These are phyloP conservation scores for Xylaria sp. DNA, from an alignment of 2,329 filamentous ascomycete species.

Conservation along the genomic window DNA sequence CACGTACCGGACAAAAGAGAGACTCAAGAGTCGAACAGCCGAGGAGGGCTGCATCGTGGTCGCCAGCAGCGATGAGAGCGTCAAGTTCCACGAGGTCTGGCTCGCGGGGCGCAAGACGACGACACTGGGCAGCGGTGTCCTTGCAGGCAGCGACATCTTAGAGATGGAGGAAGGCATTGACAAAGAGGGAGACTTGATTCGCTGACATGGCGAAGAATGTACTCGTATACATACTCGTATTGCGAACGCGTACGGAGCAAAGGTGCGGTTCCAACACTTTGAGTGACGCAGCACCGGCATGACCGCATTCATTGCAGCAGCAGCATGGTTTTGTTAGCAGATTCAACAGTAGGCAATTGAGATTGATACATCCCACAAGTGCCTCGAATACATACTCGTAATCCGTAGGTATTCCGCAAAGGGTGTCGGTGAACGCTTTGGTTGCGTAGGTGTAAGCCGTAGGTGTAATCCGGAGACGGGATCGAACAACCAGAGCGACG, in stretches of 20 bases:
- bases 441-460: neutral
- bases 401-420: neutral
- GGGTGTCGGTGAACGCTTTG: neutral
- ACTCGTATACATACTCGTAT: no score
- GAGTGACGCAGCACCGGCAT: no score
- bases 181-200: slow-evolving; percentile 65
- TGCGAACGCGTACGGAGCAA: no score
- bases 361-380: neutral
- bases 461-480: no score
- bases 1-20: slow-evolving; percentile 47
- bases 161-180: slow-evolving; percentile 77
- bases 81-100: slow-evolving; percentile 97
- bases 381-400: neutral
- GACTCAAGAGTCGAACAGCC: slow-evolving; percentile 44
- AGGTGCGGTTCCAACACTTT: no score
- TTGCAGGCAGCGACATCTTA: slow-evolving; percentile 80
- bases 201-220: slow-evolving; percentile 38
- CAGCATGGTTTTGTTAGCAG: slow-evolving; percentile 17
- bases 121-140: slow-evolving; percentile 50
- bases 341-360: slow-evolving; percentile 6
- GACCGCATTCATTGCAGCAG: slow-evolving; percentile 51
- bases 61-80: slow-evolving; percentile 82
- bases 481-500: no score
- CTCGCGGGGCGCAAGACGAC: slow-evolving; percentile 54
- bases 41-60: slow-evolving; percentile 84